Percentiles rank a stretch among this genome's conserved stretches.
Conservation (phyloP, 148 eudicot species). For the Beta vulgaris region DNA sequence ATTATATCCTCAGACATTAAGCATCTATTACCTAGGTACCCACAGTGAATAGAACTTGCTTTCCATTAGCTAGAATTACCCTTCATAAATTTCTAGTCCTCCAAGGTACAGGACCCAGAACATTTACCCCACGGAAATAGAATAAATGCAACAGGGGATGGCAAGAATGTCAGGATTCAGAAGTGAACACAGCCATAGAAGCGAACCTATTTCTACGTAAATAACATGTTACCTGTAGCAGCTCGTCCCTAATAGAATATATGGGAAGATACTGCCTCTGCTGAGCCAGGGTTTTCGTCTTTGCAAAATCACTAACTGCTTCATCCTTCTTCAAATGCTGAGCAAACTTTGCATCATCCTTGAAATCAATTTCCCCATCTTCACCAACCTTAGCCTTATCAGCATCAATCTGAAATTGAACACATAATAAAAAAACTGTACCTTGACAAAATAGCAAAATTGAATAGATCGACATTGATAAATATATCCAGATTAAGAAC, state of each 20-base stretch:
- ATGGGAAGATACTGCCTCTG: conserved; percentile 96
- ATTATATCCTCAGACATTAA: neutral
- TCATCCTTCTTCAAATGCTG: conserved; percentile 85
- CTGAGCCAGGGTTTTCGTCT: conserved; percentile 73
- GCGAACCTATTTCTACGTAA: too few species aligned
- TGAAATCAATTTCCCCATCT: conserved; percentile 94
- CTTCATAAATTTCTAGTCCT: neutral
- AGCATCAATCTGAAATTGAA: conserved; percentile 72
- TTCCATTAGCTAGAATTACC: neutral
- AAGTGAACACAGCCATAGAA: neutral
- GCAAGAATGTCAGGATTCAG: neutral
- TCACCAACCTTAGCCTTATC: conserved; percentile 91
- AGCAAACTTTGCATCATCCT: conserved; percentile 87
- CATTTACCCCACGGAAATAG: neutral
- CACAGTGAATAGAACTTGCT: neutral
- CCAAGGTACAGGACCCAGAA: neutral
- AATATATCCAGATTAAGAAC: conserved; percentile 30
- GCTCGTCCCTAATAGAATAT: conserved; percentile 86
- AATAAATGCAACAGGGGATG: neutral
- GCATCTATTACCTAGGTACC: neutral
- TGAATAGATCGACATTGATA: neutral
- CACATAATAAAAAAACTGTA: conserved; percentile 8
- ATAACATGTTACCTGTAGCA: conserved; percentile 62
- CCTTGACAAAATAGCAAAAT: neutral
- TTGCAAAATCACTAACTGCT: conserved; percentile 92